Percentiles rank a stretch among this genome's conserved stretches.
phyloP scores from a whole-genome alignment of 2,329 filamentous ascomycete species.

The Ceratocystis variospora region DNA sequence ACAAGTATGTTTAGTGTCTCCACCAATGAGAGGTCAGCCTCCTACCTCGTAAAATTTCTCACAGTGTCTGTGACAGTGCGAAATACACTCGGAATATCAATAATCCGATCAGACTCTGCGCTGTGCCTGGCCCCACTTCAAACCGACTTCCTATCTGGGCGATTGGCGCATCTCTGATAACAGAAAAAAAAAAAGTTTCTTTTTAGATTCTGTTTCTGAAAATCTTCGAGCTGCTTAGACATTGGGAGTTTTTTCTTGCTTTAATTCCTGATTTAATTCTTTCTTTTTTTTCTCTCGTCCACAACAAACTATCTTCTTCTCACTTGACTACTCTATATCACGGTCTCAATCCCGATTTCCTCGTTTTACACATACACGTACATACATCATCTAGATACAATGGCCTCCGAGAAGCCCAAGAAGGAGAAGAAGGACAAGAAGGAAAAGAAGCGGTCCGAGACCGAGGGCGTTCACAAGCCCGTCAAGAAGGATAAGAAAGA shows the following conservation, averaged over 20 bases:
- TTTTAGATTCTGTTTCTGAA: background rate
- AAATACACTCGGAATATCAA: background rate
- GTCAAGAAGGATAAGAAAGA: constrained; percentile 47
- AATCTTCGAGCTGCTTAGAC: background rate
- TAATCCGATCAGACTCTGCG: constrained; percentile 12
- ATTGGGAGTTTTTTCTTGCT: constrained; percentile 11
- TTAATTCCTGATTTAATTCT: constrained; percentile 8
- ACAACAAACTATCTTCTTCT: background rate
- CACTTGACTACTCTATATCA: background rate
- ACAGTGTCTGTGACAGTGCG: constrained; percentile 2
- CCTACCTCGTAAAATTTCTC: background rate
- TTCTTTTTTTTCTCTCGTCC: constrained; percentile 19
- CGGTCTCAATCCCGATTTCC: background rate
- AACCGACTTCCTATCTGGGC: constrained; percentile 16
- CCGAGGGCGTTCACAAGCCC: constrained; percentile 43
- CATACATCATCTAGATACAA: constrained; percentile 22
- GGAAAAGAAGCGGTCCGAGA: constrained; percentile 46
- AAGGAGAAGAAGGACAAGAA: constrained; percentile 36
- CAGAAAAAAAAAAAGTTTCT: constrained; percentile 19
- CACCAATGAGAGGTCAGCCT: constrained; percentile 9
- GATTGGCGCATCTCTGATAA: constrained; percentile 18
- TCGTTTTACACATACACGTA: background rate
- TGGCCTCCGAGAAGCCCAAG: constrained; percentile 37
- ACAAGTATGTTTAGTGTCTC: background rate
- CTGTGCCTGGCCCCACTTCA: constrained; percentile 16